phyloP scores from a whole-genome alignment of 2,329 filamentous ascomycete genomes.

The Colletotrichum spaethianum region DNA sequence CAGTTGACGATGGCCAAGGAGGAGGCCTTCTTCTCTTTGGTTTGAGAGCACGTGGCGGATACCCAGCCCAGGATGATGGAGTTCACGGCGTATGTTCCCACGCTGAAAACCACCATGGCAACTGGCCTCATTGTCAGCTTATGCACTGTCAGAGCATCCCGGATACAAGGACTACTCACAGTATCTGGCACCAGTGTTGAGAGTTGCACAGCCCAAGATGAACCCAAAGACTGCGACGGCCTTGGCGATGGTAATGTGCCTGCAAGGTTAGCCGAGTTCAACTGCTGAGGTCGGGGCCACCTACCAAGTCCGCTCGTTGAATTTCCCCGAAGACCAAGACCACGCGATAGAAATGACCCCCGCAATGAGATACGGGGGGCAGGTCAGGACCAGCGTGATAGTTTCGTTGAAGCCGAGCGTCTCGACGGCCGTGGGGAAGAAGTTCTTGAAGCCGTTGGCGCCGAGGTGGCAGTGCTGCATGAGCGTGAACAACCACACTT shows the following conservation, averaged over 20 bases:
- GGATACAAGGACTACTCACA: background rate
- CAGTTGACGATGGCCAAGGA: slow-evolving; percentile 51
- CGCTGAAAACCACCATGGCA: slow-evolving; percentile 49
- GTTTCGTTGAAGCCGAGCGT: slow-evolving; percentile 57
- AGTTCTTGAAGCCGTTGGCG: slow-evolving; percentile 51
- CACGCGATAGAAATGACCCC: slow-evolving; percentile 55
- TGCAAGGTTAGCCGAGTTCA: background rate
- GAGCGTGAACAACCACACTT: slow-evolving; percentile 60
- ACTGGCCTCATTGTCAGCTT: slow-evolving; percentile 11
- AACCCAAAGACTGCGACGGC: slow-evolving; percentile 38
- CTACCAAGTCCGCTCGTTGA: slow-evolving; percentile 37
- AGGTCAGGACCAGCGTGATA: slow-evolving; percentile 60
- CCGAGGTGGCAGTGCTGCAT: slow-evolving; percentile 61
- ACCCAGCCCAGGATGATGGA: slow-evolving; percentile 56
- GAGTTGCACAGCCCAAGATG: slow-evolving; percentile 48
- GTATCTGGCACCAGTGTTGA: slow-evolving; percentile 47
- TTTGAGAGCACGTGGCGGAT: slow-evolving; percentile 53
- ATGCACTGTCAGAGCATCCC: background rate
- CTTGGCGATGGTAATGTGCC: slow-evolving; percentile 38
- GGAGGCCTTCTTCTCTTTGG: slow-evolving; percentile 56
- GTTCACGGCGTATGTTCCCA: slow-evolving; percentile 52
- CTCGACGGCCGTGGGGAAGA: slow-evolving; percentile 46
- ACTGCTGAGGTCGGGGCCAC: background rate
- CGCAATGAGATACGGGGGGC: slow-evolving; percentile 59
- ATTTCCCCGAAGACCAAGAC: slow-evolving; percentile 43